These are phyloP conservation scores for Vicia villosa DNA, from an alignment of 306 rosid species.

Conservation along the genomic window DNA sequence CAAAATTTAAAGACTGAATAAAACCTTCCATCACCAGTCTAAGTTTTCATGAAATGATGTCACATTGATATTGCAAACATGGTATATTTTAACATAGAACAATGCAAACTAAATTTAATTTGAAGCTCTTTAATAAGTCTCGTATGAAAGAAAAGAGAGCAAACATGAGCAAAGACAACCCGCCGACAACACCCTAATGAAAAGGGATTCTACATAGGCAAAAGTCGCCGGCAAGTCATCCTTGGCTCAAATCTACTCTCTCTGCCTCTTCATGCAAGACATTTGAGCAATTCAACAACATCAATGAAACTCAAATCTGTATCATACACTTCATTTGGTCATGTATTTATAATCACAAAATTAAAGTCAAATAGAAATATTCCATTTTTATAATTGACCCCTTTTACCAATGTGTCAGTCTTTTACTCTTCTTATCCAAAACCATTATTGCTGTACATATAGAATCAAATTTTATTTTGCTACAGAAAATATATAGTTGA, in stretches of 20 bases:
- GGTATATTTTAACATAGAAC: no score
- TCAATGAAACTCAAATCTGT: background rate
- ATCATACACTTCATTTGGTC: no score
- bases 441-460: background rate
- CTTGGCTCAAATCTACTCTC: constrained; percentile 53
- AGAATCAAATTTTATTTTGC: background rate
- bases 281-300: no score
- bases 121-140: no score
- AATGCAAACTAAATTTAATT: no score
- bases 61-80: no score
- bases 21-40: no score
- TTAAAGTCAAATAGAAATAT: background rate
- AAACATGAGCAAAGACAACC: no score
- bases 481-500: background rate
- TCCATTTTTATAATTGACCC: background rate
- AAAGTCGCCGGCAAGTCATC: constrained; percentile 52
- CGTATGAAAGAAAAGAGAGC: no score
- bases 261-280: background rate
- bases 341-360: no score
- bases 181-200: constrained; percentile 13
- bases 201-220: background rate
- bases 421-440: background rate
- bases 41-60: no score
- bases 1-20: no score
- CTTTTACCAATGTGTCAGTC: background rate